phyloP scores from a whole-genome alignment of 1,284 basidiomycete species.

The Athelia psychrophila region DNA sequence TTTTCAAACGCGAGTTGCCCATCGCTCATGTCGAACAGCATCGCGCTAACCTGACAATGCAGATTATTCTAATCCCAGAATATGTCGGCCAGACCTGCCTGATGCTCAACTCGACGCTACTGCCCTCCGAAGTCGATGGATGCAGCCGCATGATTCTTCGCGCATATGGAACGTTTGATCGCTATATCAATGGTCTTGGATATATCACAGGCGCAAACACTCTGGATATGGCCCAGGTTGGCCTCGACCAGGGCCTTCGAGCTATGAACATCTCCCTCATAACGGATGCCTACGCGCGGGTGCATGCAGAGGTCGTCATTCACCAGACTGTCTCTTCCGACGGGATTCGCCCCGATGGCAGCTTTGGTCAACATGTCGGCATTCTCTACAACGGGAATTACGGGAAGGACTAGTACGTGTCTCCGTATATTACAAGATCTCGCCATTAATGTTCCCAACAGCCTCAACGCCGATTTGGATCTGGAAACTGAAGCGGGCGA shows the following conservation, averaged over 20 bases:
- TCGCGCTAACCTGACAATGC: background rate
- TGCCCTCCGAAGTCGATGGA: slow-evolving; percentile 35
- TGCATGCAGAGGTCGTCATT: slow-evolving; percentile 45
- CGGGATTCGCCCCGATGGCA: slow-evolving; percentile 34
- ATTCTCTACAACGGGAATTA: slow-evolving; percentile 34
- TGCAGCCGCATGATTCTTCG: slow-evolving; percentile 53
- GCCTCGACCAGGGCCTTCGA: slow-evolving; percentile 48
- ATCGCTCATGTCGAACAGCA: background rate
- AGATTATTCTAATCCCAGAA: slow-evolving; percentile 62
- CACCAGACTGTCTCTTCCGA: slow-evolving; percentile 18
- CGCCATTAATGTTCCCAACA: slow-evolving; percentile 15
- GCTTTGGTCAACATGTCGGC: slow-evolving; percentile 32
- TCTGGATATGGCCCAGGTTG: slow-evolving; percentile 54
- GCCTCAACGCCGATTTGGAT: slow-evolving; percentile 48
- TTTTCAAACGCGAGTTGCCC: slow-evolving; percentile 51
- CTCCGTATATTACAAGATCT: background rate
- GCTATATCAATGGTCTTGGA: slow-evolving; percentile 36
- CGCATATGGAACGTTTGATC: slow-evolving; percentile 47
- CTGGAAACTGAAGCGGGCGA: slow-evolving; percentile 51
- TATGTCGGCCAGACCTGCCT: slow-evolving; percentile 56
- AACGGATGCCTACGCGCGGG: slow-evolving; percentile 43
- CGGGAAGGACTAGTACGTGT: slow-evolving; percentile 28
- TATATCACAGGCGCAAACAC: slow-evolving; percentile 61
- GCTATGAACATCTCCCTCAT: slow-evolving; percentile 41
- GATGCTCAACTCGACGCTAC: slow-evolving; percentile 45